phyloP scores from a whole-genome alignment of 805 yeast genomes.

The Saccharomycopsis sp. region DNA sequence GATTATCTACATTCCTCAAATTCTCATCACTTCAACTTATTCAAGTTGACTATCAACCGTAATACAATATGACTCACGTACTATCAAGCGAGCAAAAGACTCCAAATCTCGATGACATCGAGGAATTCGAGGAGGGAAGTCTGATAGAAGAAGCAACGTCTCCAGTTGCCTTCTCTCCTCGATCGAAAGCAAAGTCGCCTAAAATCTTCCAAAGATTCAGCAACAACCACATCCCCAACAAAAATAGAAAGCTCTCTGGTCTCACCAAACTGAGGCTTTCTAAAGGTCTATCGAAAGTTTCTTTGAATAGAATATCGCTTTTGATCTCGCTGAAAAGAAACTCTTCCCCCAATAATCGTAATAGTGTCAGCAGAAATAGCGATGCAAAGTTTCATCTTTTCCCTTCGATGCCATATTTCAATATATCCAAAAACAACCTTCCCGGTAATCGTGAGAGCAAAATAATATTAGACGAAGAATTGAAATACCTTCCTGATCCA shows the following conservation, averaged over 20 bases:
- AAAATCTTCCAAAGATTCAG: neutral
- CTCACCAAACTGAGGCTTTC: neutral
- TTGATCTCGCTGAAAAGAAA: slow-evolving; percentile 3
- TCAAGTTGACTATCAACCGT: too few species aligned
- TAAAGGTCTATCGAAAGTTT: slow-evolving; percentile 6
- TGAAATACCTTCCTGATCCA: slow-evolving; percentile 13
- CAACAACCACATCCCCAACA: neutral
- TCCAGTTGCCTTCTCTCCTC: neutral
- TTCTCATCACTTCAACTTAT: too few species aligned
- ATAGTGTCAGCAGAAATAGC: neutral
- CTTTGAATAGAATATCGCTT: slow-evolving; percentile 7
- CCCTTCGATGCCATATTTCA: slow-evolving; percentile 11
- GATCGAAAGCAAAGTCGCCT: neutral
- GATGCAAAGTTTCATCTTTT: slow-evolving; percentile 1
- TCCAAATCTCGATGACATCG: neutral
- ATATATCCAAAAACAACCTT: neutral
- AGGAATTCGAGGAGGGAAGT: neutral
- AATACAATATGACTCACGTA: neutral
- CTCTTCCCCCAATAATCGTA: neutral
- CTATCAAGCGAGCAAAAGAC: slow-evolving; percentile 1
- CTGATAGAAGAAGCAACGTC: neutral
- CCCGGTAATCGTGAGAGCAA: neutral
- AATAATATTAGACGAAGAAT: slow-evolving; percentile 2
- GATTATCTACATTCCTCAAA: too few species aligned
- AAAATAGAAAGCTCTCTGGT: neutral